phyloP scores from a whole-genome alignment of 257 asterid species.

The Paulownia fortunei region DNA sequence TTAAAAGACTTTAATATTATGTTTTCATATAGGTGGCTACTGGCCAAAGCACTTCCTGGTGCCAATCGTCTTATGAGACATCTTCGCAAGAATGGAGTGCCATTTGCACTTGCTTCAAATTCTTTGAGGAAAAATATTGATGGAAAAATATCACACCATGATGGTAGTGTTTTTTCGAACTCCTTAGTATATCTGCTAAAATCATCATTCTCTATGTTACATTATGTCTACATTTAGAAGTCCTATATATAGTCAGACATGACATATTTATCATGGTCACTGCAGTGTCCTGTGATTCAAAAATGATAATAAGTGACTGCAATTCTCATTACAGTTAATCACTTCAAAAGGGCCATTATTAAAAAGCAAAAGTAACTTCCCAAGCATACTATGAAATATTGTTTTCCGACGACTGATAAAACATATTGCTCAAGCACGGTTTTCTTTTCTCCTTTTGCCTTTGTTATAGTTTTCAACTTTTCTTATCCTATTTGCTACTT shows the following conservation, averaged over 20 bases:
- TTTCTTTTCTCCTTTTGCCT: neutral
- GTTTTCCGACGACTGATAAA: neutral
- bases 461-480: neutral
- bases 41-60: conserved; percentile 86
- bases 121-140: conserved; percentile 63
- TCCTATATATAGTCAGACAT: neutral
- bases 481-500: neutral
- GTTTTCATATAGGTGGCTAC: conserved; percentile 61
- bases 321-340: neutral
- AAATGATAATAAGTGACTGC: neutral
- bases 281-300: conserved; percentile 10
- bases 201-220: conserved; percentile 3
- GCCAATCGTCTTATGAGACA: conserved; percentile 82
- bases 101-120: conserved; percentile 86
- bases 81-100: conserved; percentile 70
- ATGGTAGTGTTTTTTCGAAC: conserved; percentile 49
- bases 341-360: neutral
- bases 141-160: conserved; percentile 62
- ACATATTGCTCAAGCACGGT: neutral
- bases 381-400: neutral
- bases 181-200: conserved; percentile 4
- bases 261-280: conserved; percentile 14
- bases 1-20: neutral
- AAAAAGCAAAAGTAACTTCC: neutral
- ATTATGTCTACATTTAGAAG: conserved; percentile 7